These are phyloP conservation scores for Aspergillus cristatus DNA, from an alignment of 495 filamentous ascomycete genomes.

Conservation along the genomic window DNA sequence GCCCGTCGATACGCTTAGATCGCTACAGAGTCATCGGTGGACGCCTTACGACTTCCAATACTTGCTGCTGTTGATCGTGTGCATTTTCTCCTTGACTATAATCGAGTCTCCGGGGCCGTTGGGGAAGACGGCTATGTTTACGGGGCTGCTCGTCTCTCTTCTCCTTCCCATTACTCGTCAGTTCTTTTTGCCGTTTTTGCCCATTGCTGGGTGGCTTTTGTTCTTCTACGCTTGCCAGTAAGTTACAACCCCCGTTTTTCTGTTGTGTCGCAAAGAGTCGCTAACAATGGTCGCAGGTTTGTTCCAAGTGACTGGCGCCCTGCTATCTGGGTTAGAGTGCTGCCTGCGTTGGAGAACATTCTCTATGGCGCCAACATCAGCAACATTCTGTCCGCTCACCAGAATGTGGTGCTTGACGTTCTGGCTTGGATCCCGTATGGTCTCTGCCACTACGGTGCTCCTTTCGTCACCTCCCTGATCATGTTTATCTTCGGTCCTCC, in stretches of 20 bases:
- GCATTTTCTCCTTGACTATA: conserved; percentile 73
- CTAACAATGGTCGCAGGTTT: conserved; percentile 47
- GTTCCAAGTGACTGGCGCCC: conserved; percentile 77
- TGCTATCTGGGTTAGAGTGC: conserved; percentile 86
- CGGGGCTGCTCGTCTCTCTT: conserved; percentile 59
- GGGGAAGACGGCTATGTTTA: conserved; percentile 57
- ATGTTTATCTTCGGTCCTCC: conserved; percentile 86
- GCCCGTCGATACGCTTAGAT: conserved; percentile 59
- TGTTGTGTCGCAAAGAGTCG: background rate
- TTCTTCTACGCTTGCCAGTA: conserved; percentile 89
- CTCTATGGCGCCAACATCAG: conserved; percentile 92
- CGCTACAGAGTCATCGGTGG: conserved; percentile 70
- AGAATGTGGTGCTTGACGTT: conserved; percentile 68
- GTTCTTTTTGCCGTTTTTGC: conserved; percentile 81
- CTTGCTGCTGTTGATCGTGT: conserved; percentile 58
- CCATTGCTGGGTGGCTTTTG: conserved; percentile 73
- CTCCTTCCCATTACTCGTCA: conserved; percentile 81
- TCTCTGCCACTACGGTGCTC: conserved; percentile 75
- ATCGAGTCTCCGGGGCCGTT: conserved; percentile 65
- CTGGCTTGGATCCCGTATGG: conserved; percentile 93
- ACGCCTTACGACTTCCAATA: conserved; percentile 82
- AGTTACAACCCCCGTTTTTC: conserved; percentile 24
- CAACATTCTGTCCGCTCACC: conserved; percentile 87
- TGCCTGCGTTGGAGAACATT: conserved; percentile 94
- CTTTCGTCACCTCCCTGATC: conserved; percentile 60